phyloP scores from a whole-genome alignment of 116 monocot species.

The Cymodocea nodosa region DNA sequence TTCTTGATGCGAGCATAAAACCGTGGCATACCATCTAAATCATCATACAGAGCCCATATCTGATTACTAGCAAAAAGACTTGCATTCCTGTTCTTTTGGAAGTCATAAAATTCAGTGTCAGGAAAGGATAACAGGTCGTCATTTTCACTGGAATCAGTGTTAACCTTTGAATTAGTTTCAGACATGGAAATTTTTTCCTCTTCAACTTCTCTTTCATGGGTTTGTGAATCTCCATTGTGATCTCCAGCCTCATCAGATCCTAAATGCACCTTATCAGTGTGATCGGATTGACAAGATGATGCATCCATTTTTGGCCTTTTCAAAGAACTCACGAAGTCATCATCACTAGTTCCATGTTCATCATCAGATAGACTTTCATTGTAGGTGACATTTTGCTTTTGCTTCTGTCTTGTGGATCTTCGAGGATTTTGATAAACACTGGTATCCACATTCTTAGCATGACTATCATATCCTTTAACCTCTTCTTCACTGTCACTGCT shows the following conservation, averaged over 20 bases:
- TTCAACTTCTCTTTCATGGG: background rate
- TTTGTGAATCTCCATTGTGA: slow-evolving; percentile 4
- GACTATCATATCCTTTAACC: slow-evolving; percentile 4
- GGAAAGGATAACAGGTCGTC: slow-evolving; percentile 18
- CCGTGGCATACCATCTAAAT: slow-evolving; percentile 86
- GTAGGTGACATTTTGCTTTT: slow-evolving; percentile 37
- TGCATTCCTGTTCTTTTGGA: slow-evolving; percentile 10
- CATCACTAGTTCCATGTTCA: background rate
- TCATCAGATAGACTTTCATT: slow-evolving; percentile 35
- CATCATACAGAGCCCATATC: slow-evolving; percentile 91
- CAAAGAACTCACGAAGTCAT: background rate
- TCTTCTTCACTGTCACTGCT: slow-evolving; percentile 20
- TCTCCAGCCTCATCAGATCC: slow-evolving; percentile 3
- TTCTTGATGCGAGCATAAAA: slow-evolving; percentile 55
- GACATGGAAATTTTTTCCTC: background rate
- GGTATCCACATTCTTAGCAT: slow-evolving; percentile 6
- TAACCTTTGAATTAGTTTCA: background rate
- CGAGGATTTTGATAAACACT: slow-evolving; percentile 16
- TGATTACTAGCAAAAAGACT: slow-evolving; percentile 49
- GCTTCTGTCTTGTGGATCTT: slow-evolving; percentile 30
- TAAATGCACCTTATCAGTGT: background rate
- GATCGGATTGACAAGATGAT: background rate
- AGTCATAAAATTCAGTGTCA: slow-evolving; percentile 47
- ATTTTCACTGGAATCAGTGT: background rate
- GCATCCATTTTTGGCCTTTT: background rate